Evolutionary conservation across 257 asterid genomes (phyloP), one percentile per base, ranked within the genome.

Genomic region (Petrea volubilis): DNA sequence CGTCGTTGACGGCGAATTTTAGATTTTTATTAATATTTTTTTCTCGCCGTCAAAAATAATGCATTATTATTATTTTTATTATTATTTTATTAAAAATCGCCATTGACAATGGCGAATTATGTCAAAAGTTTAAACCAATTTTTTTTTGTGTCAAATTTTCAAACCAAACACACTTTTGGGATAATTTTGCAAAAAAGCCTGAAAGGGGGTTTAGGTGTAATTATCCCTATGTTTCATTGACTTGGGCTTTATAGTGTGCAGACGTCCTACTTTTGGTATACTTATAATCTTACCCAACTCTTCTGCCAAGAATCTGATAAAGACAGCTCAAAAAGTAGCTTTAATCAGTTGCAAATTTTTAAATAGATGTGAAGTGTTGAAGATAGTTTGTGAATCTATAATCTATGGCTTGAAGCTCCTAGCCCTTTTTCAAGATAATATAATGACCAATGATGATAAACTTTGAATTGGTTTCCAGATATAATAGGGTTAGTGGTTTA

Each of bases 251-350:
- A 50, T 61, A 49, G 64, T 50, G 21, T 31, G 52, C 11, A 8
- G 29, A 15, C 7, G 10, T 17, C 24, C 47, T 60, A 9, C 14
- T 15, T 60, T 71, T 60, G 56, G 67, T 71, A 12, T 21, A 23
- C 25, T 38, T 23, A 4, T 68, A 20, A 28, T 41, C 74, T 70
- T 8, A 70, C 60, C 60, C 58, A 57, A 70, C 59, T 69, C 57
- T 10, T 57, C 11, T 58, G 46, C 67, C 33, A 27, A 47, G 29
- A n/a, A 41, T 38, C 55, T 38, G 23, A n/a, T 55, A 25, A 38
- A 23, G 23, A 53, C 27, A 53, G 11, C 64, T 68, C 9, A 24
- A 14, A 0, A 38, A 2, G 6, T 17, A 18, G 9, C 44, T 59
- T 34, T 31, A 60, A 18, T 15, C n/a, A n/a, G 9, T 38, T 38